phyloP scores from a whole-genome alignment of 345 rosid species.

The Heritiera littoralis region DNA sequence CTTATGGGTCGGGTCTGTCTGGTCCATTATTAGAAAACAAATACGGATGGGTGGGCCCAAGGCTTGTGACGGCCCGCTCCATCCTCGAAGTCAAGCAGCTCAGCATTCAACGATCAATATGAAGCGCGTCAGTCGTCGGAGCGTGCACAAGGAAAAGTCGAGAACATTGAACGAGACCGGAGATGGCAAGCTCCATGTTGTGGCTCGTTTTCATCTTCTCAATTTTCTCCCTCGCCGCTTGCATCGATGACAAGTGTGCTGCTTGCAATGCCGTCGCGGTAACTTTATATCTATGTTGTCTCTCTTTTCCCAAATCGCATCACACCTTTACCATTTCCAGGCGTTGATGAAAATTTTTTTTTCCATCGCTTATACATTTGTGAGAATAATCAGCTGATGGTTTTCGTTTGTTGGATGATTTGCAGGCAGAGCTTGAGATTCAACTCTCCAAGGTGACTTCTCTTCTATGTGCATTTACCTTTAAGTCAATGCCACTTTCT shows the following conservation, averaged over 20 bases:
- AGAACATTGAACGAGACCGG: slow-evolving; percentile 2
- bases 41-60: too few species aligned
- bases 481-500: background rate
- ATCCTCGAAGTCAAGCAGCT: background rate
- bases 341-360: background rate
- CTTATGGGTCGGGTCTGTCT: too few species aligned
- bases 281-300: slow-evolving; percentile 10
- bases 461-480: background rate
- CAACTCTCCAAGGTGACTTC: slow-evolving; percentile 69
- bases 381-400: background rate
- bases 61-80: background rate
- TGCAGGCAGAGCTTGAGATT: slow-evolving; percentile 80
- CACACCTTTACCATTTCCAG: background rate
- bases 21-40: too few species aligned
- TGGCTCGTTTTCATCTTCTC: slow-evolving; percentile 37
- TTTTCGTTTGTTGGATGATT: slow-evolving; percentile 22
- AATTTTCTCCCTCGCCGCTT: slow-evolving; percentile 30
- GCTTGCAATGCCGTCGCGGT: slow-evolving; percentile 95
- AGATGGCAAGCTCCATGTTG: slow-evolving; percentile 7
- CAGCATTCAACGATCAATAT: background rate
- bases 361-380: background rate
- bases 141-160: slow-evolving; percentile 8
- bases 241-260: slow-evolving; percentile 74
- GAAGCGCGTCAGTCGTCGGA: background rate
- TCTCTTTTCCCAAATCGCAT: background rate